These are phyloP conservation scores for Rhodotorula babjevae DNA, from an alignment of 768 basidiomycete genomes.

Conservation along the genomic window DNA sequence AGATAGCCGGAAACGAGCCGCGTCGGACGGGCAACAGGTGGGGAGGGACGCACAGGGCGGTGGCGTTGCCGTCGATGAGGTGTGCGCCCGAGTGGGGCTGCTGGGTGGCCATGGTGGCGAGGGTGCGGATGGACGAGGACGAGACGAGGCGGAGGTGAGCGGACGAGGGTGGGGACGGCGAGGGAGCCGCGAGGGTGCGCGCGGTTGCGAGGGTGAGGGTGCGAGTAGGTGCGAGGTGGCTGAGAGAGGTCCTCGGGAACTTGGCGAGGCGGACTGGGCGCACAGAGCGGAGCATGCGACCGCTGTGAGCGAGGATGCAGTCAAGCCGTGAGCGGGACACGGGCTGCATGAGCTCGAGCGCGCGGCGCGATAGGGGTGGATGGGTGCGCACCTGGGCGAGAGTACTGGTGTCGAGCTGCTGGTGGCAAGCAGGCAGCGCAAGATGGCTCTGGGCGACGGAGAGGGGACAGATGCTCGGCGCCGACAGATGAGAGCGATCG, in stretches of 20 bases:
- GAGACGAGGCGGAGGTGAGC: neutral
- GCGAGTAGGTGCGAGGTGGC: too few relatives aligned
- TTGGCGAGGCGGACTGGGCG: neutral
- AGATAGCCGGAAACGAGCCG: neutral
- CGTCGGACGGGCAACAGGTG: neutral
- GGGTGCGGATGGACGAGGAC: neutral
- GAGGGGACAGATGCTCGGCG: too few relatives aligned
- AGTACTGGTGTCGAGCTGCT: neutral
- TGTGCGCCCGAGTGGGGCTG: slow-evolving; percentile 1
- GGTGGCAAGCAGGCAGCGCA: too few relatives aligned
- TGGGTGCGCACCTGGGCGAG: neutral
- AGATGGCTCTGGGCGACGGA: too few relatives aligned
- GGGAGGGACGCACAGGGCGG: slow-evolving; percentile 15
- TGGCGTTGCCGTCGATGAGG: slow-evolving; percentile 35
- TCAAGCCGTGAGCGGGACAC: too few relatives aligned
- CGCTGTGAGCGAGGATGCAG: neutral
- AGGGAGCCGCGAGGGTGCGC: neutral
- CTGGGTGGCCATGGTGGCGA: slow-evolving; percentile 16
- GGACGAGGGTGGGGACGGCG: neutral
- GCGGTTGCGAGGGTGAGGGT: neutral
- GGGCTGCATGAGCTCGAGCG: neutral
- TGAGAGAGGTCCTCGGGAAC: too few relatives aligned
- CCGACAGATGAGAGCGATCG: too few relatives aligned
- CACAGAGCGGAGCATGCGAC: neutral
- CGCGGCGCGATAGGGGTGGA: neutral